Conservation (phyloP, 139 green algal genomes). For the Eudorina sp. region DNA sequence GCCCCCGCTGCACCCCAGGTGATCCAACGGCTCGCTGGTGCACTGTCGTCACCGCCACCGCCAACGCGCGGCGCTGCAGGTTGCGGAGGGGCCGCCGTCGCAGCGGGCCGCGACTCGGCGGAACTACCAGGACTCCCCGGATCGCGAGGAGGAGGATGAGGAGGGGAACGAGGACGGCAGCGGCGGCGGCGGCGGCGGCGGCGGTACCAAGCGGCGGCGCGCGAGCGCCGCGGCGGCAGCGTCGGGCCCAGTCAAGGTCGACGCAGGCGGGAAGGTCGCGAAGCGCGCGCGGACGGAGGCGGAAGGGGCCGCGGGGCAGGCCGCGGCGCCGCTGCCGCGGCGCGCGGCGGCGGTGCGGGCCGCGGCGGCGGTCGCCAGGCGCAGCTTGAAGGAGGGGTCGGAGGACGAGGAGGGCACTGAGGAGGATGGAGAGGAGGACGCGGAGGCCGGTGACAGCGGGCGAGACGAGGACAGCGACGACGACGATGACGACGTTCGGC, state of each 20-base stretch:
- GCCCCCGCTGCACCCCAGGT: too few species aligned
- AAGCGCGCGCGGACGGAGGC: background rate
- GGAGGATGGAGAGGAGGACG: too few species aligned
- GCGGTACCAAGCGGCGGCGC: background rate
- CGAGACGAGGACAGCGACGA: background rate
- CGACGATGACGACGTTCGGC: background rate
- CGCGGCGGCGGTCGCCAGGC: background rate
- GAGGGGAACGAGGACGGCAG: background rate
- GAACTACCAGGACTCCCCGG: background rate
- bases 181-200: background rate
- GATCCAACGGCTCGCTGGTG: too few species aligned
- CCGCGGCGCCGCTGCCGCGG: conserved; percentile 1
- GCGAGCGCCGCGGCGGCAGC: background rate
- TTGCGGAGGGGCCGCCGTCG: conserved; percentile 32
- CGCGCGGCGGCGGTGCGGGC: conserved; percentile 1
- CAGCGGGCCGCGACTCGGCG: conserved; percentile 20
- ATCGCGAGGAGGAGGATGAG: background rate
- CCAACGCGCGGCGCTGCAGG: too few species aligned
- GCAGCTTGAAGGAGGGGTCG: background rate
- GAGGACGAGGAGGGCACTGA: background rate
- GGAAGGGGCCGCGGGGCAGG: background rate
- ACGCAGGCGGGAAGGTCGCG: background rate
- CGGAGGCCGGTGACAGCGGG: background rate
- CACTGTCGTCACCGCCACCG: too few species aligned
- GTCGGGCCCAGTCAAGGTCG: background rate